Conservation (phyloP, 352 stramenopile species). For the Thalassiosira hispida region DNA sequence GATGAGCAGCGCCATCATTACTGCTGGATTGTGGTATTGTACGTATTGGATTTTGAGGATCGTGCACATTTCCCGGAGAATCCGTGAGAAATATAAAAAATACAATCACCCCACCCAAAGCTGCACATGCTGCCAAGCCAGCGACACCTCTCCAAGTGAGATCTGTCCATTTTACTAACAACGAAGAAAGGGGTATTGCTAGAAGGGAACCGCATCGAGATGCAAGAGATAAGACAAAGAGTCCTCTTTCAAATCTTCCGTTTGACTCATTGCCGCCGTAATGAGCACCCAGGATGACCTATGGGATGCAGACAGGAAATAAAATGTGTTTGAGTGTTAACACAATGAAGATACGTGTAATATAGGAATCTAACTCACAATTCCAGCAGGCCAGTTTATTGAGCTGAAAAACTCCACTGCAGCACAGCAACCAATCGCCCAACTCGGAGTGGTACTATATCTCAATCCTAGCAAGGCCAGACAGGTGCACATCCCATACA, state of each 20-base stretch:
- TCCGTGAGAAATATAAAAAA: conserved; percentile 69
- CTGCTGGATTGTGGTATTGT: conserved; percentile 19
- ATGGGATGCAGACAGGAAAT: not conserved
- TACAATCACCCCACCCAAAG: conserved; percentile 55
- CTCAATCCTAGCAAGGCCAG: conserved; percentile 64
- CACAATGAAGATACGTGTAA: conserved; percentile 31
- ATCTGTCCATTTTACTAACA: conserved; percentile 63
- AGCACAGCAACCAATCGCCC: conserved; percentile 66
- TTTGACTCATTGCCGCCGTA: conserved; percentile 31
- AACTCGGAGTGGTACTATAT: conserved; percentile 43
- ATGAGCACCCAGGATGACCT: conserved; percentile 42
- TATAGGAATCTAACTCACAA: conserved; percentile 60
- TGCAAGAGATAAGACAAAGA: conserved; percentile 75
- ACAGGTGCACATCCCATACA: conserved; percentile 60
- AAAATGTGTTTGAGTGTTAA: not conserved
- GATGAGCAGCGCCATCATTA: not conserved
- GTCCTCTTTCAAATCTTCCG: conserved; percentile 71
- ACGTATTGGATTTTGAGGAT: conserved; percentile 79
- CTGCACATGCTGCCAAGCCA: conserved; percentile 48
- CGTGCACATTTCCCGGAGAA: conserved; percentile 66
- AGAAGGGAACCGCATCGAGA: conserved; percentile 76
- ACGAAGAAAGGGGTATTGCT: conserved; percentile 67
- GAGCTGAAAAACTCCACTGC: conserved; percentile 77
- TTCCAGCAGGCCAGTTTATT: conserved; percentile 72
- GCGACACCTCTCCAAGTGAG: conserved; percentile 55